phyloP scores from a whole-genome alignment of 139 green algal species.

The Chlorella ohadii region DNA sequence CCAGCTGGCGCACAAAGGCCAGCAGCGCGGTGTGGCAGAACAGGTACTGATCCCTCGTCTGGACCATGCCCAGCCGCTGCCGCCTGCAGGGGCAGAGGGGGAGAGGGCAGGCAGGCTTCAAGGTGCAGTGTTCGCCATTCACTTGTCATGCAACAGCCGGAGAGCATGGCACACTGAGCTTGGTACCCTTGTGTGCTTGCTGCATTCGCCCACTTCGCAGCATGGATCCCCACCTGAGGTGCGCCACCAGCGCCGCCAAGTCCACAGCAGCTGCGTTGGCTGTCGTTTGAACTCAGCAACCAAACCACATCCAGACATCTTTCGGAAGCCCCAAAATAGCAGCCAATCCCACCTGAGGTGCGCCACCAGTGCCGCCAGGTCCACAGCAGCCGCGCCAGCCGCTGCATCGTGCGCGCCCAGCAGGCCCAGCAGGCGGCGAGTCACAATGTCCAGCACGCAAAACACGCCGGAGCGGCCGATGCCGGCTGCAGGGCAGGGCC shows the following conservation, averaged over 20 bases:
- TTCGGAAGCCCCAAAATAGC: no score
- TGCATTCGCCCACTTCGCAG: no score
- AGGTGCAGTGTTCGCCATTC: no score
- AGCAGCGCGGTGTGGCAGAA: constrained; percentile 78
- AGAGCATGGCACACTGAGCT: no score
- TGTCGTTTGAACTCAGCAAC: no score
- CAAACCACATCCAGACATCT: no score
- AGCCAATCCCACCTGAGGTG: background rate
- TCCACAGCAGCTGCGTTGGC: background rate
- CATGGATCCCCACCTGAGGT: no score
- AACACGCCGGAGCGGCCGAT: constrained; percentile 91
- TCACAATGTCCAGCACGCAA: constrained; percentile 79
- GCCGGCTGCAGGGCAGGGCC: constrained; percentile 63
- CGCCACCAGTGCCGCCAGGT: constrained; percentile 4
- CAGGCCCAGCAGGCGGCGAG: constrained; percentile 64
- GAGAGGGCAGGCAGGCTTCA: background rate
- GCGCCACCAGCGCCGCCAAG: no score
- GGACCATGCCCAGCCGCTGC: constrained; percentile 90
- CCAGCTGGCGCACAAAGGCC: constrained; percentile 30
- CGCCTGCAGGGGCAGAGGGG: constrained; percentile 52
- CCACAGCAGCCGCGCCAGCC: background rate
- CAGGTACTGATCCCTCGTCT: constrained; percentile 86
- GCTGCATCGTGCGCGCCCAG: constrained; percentile 5
- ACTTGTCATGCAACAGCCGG: no score
- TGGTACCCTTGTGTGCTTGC: no score